A percentile compares a stretch with the other conserved stretches of the same genome.
These are phyloP conservation scores for Heterobasidion irregulare DNA, from an alignment of 1,284 basidiomycete genomes.

Conservation along the genomic window DNA sequence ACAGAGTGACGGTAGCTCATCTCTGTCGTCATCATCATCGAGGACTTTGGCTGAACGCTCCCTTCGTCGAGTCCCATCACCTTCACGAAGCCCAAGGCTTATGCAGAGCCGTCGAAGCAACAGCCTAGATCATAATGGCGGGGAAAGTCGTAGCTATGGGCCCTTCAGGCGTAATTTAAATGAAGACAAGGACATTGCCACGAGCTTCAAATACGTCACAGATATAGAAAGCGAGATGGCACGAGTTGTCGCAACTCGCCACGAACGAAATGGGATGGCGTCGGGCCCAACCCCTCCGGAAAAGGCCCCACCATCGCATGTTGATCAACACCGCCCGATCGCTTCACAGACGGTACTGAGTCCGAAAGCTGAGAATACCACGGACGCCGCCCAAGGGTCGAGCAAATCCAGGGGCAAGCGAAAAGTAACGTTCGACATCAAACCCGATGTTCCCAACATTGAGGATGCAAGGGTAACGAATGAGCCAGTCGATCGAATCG, in stretches of 20 bases:
- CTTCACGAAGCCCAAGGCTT: background rate
- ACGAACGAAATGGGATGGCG: background rate
- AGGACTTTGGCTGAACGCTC: background rate
- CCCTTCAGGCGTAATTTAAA: constrained; percentile 52
- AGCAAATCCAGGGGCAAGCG: constrained; percentile 41
- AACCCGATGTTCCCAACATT: constrained; percentile 43
- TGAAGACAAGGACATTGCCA: constrained; percentile 53
- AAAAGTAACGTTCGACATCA: constrained; percentile 68
- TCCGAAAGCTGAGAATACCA: constrained; percentile 5
- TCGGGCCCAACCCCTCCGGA: background rate
- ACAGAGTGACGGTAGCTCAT: constrained; percentile 1
- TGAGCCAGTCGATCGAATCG: constrained; percentile 19
- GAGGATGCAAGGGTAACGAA: constrained; percentile 21
- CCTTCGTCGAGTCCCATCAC: background rate
- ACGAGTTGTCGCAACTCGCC: constrained; percentile 10
- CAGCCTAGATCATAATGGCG: background rate
- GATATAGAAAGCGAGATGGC: constrained; percentile 54
- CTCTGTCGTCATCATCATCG: background rate
- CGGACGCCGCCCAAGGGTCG: constrained; percentile 9
- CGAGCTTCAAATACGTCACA: constrained; percentile 57
- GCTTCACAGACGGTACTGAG: background rate
- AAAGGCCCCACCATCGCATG: background rate
- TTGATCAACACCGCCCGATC: background rate
- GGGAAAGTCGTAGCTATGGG: constrained; percentile 18
- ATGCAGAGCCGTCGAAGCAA: background rate